phyloP scores from a whole-genome alignment of 1,139 yeast genomes.

The Hemisphaericaspora xylofermentans region DNA sequence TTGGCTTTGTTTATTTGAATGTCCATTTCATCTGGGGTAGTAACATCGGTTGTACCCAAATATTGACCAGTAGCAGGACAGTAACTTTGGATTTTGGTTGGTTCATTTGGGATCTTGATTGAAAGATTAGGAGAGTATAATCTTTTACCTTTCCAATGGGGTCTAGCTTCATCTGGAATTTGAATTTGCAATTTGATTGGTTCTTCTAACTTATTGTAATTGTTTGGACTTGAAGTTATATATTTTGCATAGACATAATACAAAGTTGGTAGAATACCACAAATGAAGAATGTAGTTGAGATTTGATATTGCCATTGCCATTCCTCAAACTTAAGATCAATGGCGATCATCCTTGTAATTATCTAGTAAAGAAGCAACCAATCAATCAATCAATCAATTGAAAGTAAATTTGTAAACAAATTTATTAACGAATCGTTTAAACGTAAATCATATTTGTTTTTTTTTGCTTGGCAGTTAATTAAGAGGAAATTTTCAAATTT shows the following conservation, averaged over 20 bases:
- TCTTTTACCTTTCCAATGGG: conserved; percentile 91
- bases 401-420: no score
- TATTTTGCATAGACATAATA: conserved; percentile 40
- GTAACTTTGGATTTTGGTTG: conserved; percentile 70
- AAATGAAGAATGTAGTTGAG: conserved; percentile 45
- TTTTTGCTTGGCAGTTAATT: no score
- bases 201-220: conserved; percentile 44
- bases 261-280: conserved; percentile 40
- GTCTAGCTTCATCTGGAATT: conserved; percentile 80
- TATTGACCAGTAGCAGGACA: conserved; percentile 97
- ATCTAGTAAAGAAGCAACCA: no score
- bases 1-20: conserved; percentile 53
- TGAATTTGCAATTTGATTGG: conserved; percentile 54
- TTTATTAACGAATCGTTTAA: no score
- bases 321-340: conserved; percentile 42
- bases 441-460: no score
- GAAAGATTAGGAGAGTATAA: conserved; percentile 56
- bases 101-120: conserved; percentile 55
- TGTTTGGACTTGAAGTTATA: conserved; percentile 39
- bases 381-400: no score
- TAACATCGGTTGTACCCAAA: conserved; percentile 68
- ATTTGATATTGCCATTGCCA: conserved; percentile 52
- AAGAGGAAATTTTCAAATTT: no score
- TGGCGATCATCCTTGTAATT: conserved; percentile 37
- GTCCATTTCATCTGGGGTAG: conserved; percentile 69